Conservation (phyloP, 1,139 yeast species). For the Geotrichum candidum region DNA sequence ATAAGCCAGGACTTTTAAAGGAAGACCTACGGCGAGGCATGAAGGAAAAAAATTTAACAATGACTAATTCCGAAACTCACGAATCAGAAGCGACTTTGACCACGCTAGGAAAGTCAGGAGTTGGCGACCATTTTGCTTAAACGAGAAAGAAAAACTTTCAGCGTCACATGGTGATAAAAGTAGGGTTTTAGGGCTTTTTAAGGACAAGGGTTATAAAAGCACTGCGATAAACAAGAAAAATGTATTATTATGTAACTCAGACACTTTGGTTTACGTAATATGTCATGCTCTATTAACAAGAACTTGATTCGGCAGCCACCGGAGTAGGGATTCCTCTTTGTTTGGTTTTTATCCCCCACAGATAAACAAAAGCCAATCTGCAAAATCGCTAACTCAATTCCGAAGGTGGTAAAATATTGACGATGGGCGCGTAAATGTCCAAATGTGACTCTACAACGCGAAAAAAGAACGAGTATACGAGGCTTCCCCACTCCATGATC, state of each 20-base stretch:
- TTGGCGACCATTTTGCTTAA: neutral
- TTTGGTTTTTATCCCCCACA: neutral
- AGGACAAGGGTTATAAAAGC: neutral
- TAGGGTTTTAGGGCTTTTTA: slow-evolving; percentile 10
- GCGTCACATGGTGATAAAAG: neutral
- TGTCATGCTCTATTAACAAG: neutral
- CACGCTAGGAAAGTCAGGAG: neutral
- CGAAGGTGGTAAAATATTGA: neutral
- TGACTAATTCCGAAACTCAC: neutral
- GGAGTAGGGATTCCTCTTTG: neutral
- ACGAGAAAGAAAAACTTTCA: neutral
- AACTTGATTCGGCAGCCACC: neutral
- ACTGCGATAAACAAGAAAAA: neutral
- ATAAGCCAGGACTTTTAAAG: slow-evolving; percentile 8
- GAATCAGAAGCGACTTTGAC: neutral
- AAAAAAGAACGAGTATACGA: neutral
- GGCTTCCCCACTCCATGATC: neutral
- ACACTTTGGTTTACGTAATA: neutral
- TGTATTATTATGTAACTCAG: neutral
- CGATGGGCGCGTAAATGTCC: neutral
- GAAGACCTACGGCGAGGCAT: too few species aligned
- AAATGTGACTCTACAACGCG: neutral
- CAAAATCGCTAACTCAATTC: neutral
- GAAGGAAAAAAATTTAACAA: neutral
- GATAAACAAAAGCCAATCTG: neutral